A percentile compares a stretch with the other conserved stretches of the same genome.
Evolutionary conservation across 164 flowering plant genomes (phyloP).

Genomic region (Vitis riparia): DNA sequence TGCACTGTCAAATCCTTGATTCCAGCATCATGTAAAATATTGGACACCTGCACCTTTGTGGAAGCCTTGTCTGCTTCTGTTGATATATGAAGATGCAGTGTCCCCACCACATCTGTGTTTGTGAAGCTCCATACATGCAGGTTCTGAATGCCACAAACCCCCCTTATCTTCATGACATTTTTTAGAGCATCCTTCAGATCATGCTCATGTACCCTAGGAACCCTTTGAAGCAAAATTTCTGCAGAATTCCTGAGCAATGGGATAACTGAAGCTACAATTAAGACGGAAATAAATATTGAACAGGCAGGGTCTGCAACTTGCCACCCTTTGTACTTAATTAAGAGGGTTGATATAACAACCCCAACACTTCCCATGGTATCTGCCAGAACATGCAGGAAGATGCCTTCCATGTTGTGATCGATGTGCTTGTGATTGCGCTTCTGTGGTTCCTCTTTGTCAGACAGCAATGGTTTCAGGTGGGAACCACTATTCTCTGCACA

Average conservation of each 20-base stretch:
- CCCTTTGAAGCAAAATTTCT: constrained; percentile 85
- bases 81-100: constrained; percentile 74
- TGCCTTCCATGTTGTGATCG: constrained; percentile 99
- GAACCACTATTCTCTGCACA: constrained; percentile 5
- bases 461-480: constrained; percentile 10
- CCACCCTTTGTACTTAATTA: constrained; percentile 94
- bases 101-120: constrained; percentile 82
- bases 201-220: constrained; percentile 72
- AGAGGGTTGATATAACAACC: constrained; percentile 89
- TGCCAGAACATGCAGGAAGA: constrained; percentile 92
- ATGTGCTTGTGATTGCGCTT: constrained; percentile 59
- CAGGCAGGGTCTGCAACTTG: constrained; percentile 91
- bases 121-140: constrained; percentile 91
- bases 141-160: constrained; percentile 60
- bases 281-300: constrained; percentile 85
- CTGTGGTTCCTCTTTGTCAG: constrained; percentile 27
- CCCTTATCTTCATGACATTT: constrained; percentile 53
- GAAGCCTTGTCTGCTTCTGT: constrained; percentile 53
- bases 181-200: constrained; percentile 58
- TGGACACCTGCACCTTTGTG: constrained; percentile 47
- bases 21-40: constrained; percentile 61
- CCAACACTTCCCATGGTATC: constrained; percentile 99
- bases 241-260: constrained; percentile 89
- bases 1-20: constrained; percentile 83
- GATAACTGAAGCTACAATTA: constrained; percentile 82